Conservation (phyloP, 371 early-diverging fungal species). For the Lichtheimia hyalospora region DNA sequence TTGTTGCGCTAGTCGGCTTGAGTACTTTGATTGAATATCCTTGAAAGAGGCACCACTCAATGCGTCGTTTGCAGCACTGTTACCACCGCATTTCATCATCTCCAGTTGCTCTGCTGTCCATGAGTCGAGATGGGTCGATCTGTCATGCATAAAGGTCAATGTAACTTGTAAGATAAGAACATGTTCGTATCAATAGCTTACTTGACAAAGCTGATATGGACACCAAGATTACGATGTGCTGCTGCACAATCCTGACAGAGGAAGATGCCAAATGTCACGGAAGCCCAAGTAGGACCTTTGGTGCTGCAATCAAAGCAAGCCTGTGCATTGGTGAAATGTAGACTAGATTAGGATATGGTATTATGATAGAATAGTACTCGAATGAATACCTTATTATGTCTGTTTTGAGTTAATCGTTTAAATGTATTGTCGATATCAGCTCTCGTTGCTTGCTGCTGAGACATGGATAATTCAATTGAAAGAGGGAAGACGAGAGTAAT, state of each 20-base stretch:
- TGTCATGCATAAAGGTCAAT: conserved; percentile 16
- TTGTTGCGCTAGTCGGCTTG: conserved; percentile 65
- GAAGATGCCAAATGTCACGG: conserved; percentile 95
- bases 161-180: not conserved
- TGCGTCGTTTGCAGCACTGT: conserved; percentile 75
- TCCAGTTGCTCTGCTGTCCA: conserved; percentile 93
- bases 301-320: conserved; percentile 96
- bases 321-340: conserved; percentile 27
- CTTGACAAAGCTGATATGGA: conserved; percentile 95
- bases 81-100: conserved; percentile 85
- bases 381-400: conserved; percentile 67
- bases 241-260: conserved; percentile 98
- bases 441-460: conserved; percentile 55
- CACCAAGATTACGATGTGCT: conserved; percentile 93
- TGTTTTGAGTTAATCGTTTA: conserved; percentile 63
- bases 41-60: conserved; percentile 37
- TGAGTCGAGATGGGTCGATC: conserved; percentile 82
- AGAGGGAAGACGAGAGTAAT: too few relatives aligned
- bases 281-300: conserved; percentile 97
- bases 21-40: conserved; percentile 84
- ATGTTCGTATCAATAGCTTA: conserved; percentile 25
- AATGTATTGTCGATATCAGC: conserved; percentile 67
- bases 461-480: conserved; percentile 9
- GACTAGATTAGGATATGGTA: not conserved
- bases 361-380: too few relatives aligned